phyloP scores from a whole-genome alignment of 331 rosid species.

The Telfairia occidentalis region DNA sequence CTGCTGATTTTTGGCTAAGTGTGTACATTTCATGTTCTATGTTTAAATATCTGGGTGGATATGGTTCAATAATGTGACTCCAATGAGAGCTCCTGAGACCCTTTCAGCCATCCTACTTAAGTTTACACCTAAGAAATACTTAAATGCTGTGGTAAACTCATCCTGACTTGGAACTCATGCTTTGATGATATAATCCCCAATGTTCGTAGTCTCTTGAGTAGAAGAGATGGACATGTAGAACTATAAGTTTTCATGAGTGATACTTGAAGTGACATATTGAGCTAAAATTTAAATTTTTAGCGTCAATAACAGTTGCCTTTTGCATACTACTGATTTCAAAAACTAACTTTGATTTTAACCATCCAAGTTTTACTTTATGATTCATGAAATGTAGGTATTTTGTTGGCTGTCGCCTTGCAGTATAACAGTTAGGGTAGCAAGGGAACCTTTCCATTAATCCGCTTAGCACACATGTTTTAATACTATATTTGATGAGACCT shows the following conservation, averaged over 20 bases:
- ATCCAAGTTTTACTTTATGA: background rate
- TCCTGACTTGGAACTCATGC: background rate
- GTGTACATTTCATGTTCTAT: background rate
- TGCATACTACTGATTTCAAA: background rate
- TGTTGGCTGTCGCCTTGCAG: background rate
- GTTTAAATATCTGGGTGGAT: background rate
- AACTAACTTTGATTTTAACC: background rate
- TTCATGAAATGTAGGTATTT: background rate
- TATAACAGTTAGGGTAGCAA: background rate
- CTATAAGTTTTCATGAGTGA: background rate
- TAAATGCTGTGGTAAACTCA: background rate
- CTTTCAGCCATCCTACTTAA: background rate
- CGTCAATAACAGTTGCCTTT: background rate
- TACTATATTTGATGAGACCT: background rate
- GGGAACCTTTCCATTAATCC: background rate
- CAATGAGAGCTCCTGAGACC: background rate
- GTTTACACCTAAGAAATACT: background rate
- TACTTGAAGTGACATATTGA: background rate
- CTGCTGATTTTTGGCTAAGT: background rate
- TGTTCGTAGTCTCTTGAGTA: background rate
- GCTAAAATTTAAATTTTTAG: background rate
- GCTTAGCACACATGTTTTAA: background rate
- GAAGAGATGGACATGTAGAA: background rate
- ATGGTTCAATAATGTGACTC: background rate
- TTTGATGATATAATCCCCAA: background rate